A percentile compares a stretch with the other conserved stretches of the same genome.
phyloP scores from a whole-genome alignment of 108 stramenopile species.

The Bacterosira constricta region DNA sequence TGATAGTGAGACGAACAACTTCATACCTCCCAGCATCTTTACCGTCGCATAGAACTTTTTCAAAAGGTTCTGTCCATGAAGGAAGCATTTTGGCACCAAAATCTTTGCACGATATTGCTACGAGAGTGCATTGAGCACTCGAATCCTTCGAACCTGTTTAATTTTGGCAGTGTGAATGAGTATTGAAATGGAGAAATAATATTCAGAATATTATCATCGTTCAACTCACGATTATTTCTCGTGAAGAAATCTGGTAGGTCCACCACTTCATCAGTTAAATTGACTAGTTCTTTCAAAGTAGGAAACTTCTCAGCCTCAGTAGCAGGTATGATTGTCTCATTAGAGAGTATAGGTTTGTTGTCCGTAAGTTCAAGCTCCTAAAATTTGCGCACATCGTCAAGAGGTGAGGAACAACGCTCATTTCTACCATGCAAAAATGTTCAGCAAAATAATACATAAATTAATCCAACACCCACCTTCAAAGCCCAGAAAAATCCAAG shows the following conservation, averaged over 20 bases:
- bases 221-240: constrained; percentile 56
- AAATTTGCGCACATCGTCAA: not conserved
- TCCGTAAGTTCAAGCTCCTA: constrained; percentile 66
- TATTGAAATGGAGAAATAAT: not conserved
- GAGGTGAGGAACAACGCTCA: not conserved
- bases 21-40: constrained; percentile 32
- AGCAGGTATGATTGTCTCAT: constrained; percentile 63
- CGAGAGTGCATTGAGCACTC: constrained; percentile 65
- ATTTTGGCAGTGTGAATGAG: no score
- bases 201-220: not conserved
- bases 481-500: constrained; percentile 90
- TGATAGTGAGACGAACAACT: constrained; percentile 52
- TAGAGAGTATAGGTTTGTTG: constrained; percentile 73
- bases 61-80: constrained; percentile 79
- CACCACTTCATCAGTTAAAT: constrained; percentile 41
- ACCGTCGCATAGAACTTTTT: constrained; percentile 45
- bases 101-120: constrained; percentile 80
- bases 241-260: constrained; percentile 71
- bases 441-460: not conserved
- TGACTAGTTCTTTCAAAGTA: constrained; percentile 24
- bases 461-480: constrained; percentile 19
- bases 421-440: not conserved
- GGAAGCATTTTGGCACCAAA: constrained; percentile 71
- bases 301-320: constrained; percentile 75
- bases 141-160: constrained; percentile 34